Base-by-base conservation (phyloP, 495 filamentous ascomycete genomes). In the Glonium stellatum region DNA sequence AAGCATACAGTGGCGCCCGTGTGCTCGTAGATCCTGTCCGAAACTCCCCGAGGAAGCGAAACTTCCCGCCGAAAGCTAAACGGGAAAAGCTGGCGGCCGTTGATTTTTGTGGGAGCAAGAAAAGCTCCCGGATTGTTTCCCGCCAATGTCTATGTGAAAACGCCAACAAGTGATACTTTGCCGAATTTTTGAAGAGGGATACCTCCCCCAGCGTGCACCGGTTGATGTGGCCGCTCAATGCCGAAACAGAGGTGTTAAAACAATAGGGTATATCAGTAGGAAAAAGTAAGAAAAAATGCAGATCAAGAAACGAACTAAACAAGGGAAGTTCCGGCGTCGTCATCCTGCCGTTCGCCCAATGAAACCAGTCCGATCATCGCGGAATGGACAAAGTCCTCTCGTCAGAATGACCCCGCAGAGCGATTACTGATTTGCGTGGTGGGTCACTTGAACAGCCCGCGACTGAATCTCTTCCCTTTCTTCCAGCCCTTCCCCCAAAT, bases 401-500 rank as follows among this genome's bases (percentile, higher is more conserved):
- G n/a, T n/a, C n/a, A n/a, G n/a, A n/a, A n/a, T n/a, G n/a, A n/a
- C n/a, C n/a, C n/a, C n/a, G n/a, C n/a, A n/a, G n/a, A n/a, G n/a
- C n/a, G n/a, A n/a, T n/a, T n/a, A n/a, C n/a, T n/a, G n/a, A n/a
- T n/a, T n/a, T n/a, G n/a, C n/a, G n/a, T n/a, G n/a, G n/a, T n/a
- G n/a, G 13, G 4, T 51, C 48, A 51, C 48, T 51, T 51, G 48
- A 51, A 51, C 25, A 51, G 15, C 6, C 21, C 25, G 11, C 13
- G 21, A 31, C 53, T 55, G 25, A 55, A 55, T 1, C 53, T 22
- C 18, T 55, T 55, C 15, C 15, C 15, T 31, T 55, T 55, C 53
- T 37, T 55, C 53, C 53, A 55, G 13, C 53, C 25, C 37, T 55
- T 55, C 6, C 34, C 34, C 21, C 21, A 55, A 31, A 55, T 15